Percentiles rank a stretch among this genome's conserved stretches.
phyloP scores from a whole-genome alignment of 2,329 filamentous ascomycete species.

The Neurospora crassa region DNA sequence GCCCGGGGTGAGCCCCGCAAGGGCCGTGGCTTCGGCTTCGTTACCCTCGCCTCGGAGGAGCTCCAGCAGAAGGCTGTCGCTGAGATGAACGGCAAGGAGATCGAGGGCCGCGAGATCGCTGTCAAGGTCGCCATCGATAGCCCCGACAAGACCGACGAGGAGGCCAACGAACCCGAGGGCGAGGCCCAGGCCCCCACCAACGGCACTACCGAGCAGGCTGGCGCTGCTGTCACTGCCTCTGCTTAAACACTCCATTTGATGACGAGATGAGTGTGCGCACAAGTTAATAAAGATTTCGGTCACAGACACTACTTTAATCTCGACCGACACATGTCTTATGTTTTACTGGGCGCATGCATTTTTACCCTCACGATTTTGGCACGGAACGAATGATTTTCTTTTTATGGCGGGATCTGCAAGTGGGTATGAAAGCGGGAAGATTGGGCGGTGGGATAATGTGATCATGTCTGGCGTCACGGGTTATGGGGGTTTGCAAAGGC shows the following conservation, averaged over 20 bases:
- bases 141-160: conserved; percentile 90
- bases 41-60: conserved; percentile 91
- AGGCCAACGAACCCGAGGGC: conserved; percentile 50
- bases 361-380: conserved; percentile 23
- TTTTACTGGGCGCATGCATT: conserved; percentile 24
- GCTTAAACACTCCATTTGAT: conserved; percentile 14
- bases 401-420: conserved; percentile 15
- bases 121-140: conserved; percentile 99
- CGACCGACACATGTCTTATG: conserved; percentile 17
- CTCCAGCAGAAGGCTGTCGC: conserved; percentile 91
- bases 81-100: conserved; percentile 99
- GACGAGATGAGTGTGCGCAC: conserved; percentile 15
- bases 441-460: conserved; percentile 16
- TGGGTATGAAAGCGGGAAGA: conserved; percentile 14
- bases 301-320: conserved; percentile 16
- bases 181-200: conserved; percentile 20
- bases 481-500: conserved; percentile 15
- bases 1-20: conserved; percentile 96
- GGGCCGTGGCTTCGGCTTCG: conserved; percentile 97
- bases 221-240: conserved; percentile 19
- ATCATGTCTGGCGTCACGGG: conserved; percentile 18
- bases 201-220: conserved; percentile 8
- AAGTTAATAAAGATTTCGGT: conserved; percentile 15
- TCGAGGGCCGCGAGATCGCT: conserved; percentile 96
- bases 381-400: conserved; percentile 18